These are phyloP conservation scores for Pseudohyphozyma bogoriensis DNA, from an alignment of 768 basidiomycete genomes.

Conservation along the genomic window DNA sequence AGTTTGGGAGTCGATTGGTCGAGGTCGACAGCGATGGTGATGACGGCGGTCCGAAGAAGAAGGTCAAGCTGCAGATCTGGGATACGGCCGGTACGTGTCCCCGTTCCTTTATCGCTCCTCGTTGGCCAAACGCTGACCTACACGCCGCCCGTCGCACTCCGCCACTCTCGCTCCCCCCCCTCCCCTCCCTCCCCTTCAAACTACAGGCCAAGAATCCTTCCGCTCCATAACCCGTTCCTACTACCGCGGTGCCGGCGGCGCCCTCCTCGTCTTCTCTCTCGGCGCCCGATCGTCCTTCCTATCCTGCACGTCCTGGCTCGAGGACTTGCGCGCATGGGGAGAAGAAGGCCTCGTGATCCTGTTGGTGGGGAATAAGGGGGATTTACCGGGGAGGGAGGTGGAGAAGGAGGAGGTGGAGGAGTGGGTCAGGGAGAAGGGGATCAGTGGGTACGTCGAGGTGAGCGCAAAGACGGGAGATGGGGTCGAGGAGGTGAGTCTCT, in stretches of 20 bases:
- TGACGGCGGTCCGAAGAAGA: slow-evolving; percentile 18
- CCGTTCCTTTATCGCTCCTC: not conserved
- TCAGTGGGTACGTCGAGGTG: too few relatives aligned
- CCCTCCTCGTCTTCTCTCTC: slow-evolving; percentile 41
- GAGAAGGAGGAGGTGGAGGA: slow-evolving; percentile 22
- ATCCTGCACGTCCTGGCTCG: slow-evolving; percentile 77
- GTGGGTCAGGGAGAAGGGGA: slow-evolving; percentile 11
- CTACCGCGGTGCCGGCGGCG: slow-evolving; percentile 74
- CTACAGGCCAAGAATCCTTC: slow-evolving; percentile 28
- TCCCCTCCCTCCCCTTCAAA: not conserved
- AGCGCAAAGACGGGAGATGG: not conserved
- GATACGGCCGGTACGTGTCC: slow-evolving; percentile 96
- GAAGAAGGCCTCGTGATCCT: slow-evolving; percentile 70
- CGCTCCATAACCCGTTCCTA: slow-evolving; percentile 44
- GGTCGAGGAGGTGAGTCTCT: slow-evolving; percentile 26
- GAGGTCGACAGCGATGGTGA: slow-evolving; percentile 48
- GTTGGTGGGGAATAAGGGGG: slow-evolving; percentile 60
- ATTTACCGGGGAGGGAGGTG: not conserved
- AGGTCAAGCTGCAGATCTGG: slow-evolving; percentile 53
- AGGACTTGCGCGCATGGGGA: slow-evolving; percentile 80
- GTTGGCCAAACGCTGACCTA: not conserved
- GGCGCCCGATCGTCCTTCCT: slow-evolving; percentile 63
- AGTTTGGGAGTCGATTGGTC: slow-evolving; percentile 86
- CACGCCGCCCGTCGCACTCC: not conserved
- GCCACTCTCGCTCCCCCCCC: slow-evolving; percentile 6